phyloP scores from a whole-genome alignment of 768 basidiomycete genomes.

The Gloeopeniophorella convolvens region DNA sequence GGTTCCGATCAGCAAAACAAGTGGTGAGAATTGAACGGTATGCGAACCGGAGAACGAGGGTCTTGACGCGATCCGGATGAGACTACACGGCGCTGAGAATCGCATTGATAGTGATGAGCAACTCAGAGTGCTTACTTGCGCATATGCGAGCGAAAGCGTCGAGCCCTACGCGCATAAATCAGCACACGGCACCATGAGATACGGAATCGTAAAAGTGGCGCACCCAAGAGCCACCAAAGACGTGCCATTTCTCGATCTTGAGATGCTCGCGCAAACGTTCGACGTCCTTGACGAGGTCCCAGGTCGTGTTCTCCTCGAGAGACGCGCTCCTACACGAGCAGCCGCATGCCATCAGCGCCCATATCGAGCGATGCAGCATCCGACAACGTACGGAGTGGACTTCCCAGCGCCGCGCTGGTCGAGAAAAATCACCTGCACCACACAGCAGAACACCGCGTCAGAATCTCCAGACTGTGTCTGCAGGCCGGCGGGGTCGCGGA shows the following conservation, averaged over 20 bases:
- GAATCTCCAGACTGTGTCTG: too few relatives aligned
- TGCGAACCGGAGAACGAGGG: conserved; percentile 64
- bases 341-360: conserved; percentile 1
- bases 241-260: conserved; percentile 80
- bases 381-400: conserved; percentile 62
- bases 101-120: background rate
- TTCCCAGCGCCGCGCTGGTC: conserved; percentile 90
- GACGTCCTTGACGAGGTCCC: conserved; percentile 88
- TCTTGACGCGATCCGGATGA: conserved; percentile 77
- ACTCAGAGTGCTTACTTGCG: conserved; percentile 51
- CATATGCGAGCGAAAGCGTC: conserved; percentile 78
- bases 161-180: conserved; percentile 51
- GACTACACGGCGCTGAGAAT: conserved; percentile 34
- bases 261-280: conserved; percentile 77
- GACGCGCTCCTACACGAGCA: conserved; percentile 50
- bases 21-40: background rate
- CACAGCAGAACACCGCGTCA: background rate
- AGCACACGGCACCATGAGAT: background rate
- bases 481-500: background rate
- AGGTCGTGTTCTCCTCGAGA: conserved; percentile 85
- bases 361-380: background rate
- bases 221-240: conserved; percentile 94
- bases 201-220: conserved; percentile 10
- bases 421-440: conserved; percentile 66
- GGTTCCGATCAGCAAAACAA: background rate